Evolutionary conservation across 2,329 filamentous ascomycete genomes (phyloP), one percentile per base, ranked within the genome.

Genomic region (Colletotrichum tropicale): DNA sequence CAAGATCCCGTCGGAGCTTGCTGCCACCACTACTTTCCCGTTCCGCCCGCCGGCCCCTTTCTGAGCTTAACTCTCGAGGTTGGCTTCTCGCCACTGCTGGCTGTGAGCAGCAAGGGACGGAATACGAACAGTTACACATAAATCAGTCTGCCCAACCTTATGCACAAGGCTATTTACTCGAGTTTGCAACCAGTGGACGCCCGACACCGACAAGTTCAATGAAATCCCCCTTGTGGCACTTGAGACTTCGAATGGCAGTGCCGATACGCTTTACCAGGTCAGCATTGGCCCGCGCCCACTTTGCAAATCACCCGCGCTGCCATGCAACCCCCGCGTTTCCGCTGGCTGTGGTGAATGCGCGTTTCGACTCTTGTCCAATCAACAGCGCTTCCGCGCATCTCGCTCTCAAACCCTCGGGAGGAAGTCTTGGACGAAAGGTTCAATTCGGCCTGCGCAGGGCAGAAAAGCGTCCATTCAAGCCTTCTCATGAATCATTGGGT

Each of bases 281-380:
- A 73, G 73, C 60, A 36, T 75, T 66, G 67, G 62, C 32, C 65
- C 58, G 28, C 61, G 70, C 48, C 65, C 60, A 62, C 71, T 26
- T 52, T 70, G 74, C 70, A 68, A 58, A 74, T 70, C 74, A 70
- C 65, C 70, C 74, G 74, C 48, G 52, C 52, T 52, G 48, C 65
- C 64, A 74, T 74, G 65, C 74, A 70, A 65, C 58, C 74, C 72
- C 70, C 74, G 70, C 74, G 64, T 64, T 74, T 38, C 30, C 21
- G 32, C 26, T 34, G 43, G 43, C 62, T 60, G 24, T 26, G 52
- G 55, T 69, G 64, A 62, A 60, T 65, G 36, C 43, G 43, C 36
- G 66, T 74, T 65, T 66, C 67, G 71, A 52, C 61, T 34, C 18
- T 21, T 2, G 43, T 18, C 71, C 58, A 71, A 71, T 66, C 38